Base-by-base conservation (phyloP, 192 early-diverging fungal genomes). In the Mortierella hygrophila region DNA sequence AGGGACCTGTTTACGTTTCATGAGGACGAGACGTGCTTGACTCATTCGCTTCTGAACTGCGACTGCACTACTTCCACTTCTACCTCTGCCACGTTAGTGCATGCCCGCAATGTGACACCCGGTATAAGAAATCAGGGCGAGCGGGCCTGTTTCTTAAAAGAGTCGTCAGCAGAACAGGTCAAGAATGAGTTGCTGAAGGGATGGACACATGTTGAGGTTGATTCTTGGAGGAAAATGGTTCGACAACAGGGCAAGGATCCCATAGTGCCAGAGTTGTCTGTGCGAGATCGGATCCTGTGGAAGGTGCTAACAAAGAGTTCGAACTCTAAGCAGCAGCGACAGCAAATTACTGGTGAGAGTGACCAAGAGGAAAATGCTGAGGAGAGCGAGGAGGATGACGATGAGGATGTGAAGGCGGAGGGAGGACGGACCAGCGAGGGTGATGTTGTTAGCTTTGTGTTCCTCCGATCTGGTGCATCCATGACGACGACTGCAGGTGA, bases 1-100 rank as follows among this genome's bases (percentile, higher is more conserved):
- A 82, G 86, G 29, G 91, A 94, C 77, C 65, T 94, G 41, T 94
- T 94, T 70, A 90, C 90, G 26, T 81, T 92, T 54, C 82, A 93
- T 68, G 82, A 84, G n/a, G 82, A 89, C 16, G 90, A 91, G 15
- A 76, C 68, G 11, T 94, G 93, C 76, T 74, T 88, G 55, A 94
- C 93, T 8, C 93, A 93, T 68, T 89, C 92, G 11, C 65, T 93
- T 57, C 78, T 93, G 32, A 88, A 78, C 9, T 93, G 92, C 65
- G 54, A 76, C 5, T 93, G 92, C 60, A n/a, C 68, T 23, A 29
- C 71, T 29, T 57, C 55, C 52, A 40, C 4, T 40, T 46, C 44
- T 1, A 46, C 44, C 44, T 60, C n/a, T 8, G 35, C 11, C 11
- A 10, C 29, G 13, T 23, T 29, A 32, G 60, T 10, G 4, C 60